These are phyloP conservation scores for Plasmopara viticola DNA, from an alignment of 352 stramenopile species.

Conservation along the genomic window DNA sequence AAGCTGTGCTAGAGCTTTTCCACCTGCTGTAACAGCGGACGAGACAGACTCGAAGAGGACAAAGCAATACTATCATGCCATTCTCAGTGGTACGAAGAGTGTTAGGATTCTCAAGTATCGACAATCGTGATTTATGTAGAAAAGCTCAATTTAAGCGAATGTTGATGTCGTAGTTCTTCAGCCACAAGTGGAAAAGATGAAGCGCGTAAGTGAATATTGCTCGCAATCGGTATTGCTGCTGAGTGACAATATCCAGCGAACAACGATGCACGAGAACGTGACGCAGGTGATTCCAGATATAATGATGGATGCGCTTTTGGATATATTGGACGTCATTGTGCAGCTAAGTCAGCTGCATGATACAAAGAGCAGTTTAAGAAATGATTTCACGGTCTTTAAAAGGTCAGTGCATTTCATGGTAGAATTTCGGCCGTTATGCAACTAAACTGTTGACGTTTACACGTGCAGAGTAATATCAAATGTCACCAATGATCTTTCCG, in stretches of 20 bases:
- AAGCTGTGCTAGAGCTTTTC: slow-evolving; percentile 50
- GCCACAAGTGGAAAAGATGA: slow-evolving; percentile 53
- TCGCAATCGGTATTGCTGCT: slow-evolving; percentile 24
- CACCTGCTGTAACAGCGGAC: slow-evolving; percentile 20
- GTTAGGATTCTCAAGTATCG: neutral
- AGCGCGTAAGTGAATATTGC: slow-evolving; percentile 48
- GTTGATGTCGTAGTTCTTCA: slow-evolving; percentile 37
- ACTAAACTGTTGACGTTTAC: too few relatives aligned
- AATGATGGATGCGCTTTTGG: slow-evolving; percentile 50
- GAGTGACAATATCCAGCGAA: slow-evolving; percentile 66
- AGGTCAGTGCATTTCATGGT: too few relatives aligned
- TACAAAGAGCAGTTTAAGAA: too few relatives aligned
- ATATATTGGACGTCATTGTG: slow-evolving; percentile 54
- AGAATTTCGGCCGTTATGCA: too few relatives aligned
- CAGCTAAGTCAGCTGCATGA: slow-evolving; percentile 9
- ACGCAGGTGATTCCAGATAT: slow-evolving; percentile 42
- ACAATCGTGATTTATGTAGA: too few relatives aligned
- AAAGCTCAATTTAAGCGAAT: neutral
- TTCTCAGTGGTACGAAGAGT: slow-evolving; percentile 36
- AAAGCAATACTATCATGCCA: slow-evolving; percentile 38
- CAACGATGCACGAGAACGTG: slow-evolving; percentile 41
- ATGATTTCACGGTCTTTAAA: too few relatives aligned
- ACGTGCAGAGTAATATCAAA: too few relatives aligned
- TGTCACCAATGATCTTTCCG: too few relatives aligned
- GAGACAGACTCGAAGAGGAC: slow-evolving; percentile 15